Percentiles rank a stretch among this genome's conserved stretches.
These are phyloP conservation scores for Metrosideros polymorpha DNA, from an alignment of 441 rosid genomes.

Conservation along the genomic window DNA sequence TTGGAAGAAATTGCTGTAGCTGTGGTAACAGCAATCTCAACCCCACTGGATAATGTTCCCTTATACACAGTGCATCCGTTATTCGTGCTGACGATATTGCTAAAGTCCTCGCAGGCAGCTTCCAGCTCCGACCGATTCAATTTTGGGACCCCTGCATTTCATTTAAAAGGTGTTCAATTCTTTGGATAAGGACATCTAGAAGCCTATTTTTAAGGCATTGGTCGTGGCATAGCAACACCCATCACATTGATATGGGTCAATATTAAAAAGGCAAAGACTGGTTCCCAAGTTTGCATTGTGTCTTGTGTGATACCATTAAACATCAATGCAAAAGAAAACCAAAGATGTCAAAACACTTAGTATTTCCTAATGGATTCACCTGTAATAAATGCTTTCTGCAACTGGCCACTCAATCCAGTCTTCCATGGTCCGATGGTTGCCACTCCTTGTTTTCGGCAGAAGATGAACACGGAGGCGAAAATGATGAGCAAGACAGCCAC, in stretches of 20 bases:
- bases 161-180: neutral
- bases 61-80: constrained; percentile 48
- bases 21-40: constrained; percentile 80
- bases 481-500: constrained; percentile 19
- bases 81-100: constrained; percentile 53
- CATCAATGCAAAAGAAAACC: neutral
- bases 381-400: constrained; percentile 85
- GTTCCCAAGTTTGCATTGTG: neutral
- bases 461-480: constrained; percentile 18
- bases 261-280: neutral
- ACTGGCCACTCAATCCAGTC: constrained; percentile 87
- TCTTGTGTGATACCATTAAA: neutral
- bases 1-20: constrained; percentile 26
- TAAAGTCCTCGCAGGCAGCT: constrained; percentile 90
- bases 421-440: constrained; percentile 83
- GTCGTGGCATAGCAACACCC: neutral
- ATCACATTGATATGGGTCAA: neutral
- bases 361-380: constrained; percentile 23
- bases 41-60: constrained; percentile 88
- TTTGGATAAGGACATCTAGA: neutral
- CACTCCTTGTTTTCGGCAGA: constrained; percentile 44
- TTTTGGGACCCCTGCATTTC: constrained; percentile 79
- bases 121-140: constrained; percentile 74
- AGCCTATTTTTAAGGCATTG: neutral
- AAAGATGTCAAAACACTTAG: neutral